phyloP scores from a whole-genome alignment of 495 filamentous ascomycete genomes.

The Neurospora tetraspora region DNA sequence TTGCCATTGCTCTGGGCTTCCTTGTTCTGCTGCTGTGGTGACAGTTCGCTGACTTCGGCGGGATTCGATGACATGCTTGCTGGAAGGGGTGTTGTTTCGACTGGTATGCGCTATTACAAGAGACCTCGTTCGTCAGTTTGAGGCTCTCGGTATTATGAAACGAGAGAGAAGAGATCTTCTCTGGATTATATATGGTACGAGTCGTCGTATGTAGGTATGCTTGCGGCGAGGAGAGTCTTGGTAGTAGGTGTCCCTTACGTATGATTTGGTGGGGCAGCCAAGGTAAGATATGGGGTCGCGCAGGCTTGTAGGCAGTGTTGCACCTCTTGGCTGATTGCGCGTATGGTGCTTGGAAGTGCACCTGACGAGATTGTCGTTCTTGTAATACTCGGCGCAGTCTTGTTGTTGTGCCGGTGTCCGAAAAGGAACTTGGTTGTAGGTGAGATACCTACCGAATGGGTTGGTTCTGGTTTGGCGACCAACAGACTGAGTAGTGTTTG shows the following conservation, averaged over 20 bases:
- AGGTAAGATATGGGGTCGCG: not conserved
- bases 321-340: not conserved
- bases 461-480: not conserved
- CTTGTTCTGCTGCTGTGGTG: not conserved
- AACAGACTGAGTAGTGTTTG: not conserved
- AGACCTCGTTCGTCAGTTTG: not conserved
- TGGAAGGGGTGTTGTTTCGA: not conserved
- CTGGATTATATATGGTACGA: not conserved
- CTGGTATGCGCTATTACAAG: not conserved
- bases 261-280: not conserved
- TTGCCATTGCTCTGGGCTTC: not conserved
- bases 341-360: not conserved
- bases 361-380: not conserved
- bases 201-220: not conserved
- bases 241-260: not conserved
- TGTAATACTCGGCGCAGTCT: not conserved
- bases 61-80: not conserved
- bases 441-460: not conserved
- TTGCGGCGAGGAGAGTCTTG: not conserved
- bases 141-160: not conserved
- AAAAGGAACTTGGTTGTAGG: not conserved
- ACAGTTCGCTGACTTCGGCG: not conserved
- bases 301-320: not conserved
- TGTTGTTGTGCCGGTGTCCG: not conserved
- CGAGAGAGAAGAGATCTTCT: not conserved